Evolutionary conservation across 495 filamentous ascomycete genomes (phyloP).

Genomic region (Penicillium coffeae): DNA sequence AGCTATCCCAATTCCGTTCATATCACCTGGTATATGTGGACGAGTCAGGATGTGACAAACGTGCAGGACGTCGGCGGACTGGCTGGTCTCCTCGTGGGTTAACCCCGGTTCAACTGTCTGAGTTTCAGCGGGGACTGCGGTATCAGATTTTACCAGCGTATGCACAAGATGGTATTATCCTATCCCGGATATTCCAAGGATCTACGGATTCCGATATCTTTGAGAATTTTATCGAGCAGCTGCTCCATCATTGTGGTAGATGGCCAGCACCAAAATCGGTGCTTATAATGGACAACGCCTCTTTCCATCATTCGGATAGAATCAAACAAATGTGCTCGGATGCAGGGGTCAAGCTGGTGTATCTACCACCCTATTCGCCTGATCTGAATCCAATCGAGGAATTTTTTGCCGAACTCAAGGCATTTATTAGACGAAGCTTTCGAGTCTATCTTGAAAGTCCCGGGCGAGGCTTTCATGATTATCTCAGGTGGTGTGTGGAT

Average conservation of each 20-base stretch:
- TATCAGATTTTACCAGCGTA: conserved; percentile 1
- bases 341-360: not conserved
- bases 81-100: not conserved
- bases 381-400: conserved; percentile 5
- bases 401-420: conserved; percentile 1
- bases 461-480: conserved; percentile 1
- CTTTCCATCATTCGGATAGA: conserved; percentile 1
- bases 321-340: conserved; percentile 11
- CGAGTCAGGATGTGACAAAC: conserved; percentile 4
- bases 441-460: not conserved
- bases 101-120: not conserved
- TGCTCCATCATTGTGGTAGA: conserved; percentile 1
- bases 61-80: not conserved
- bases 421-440: conserved; percentile 1
- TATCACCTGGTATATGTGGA: conserved; percentile 5
- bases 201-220: not conserved
- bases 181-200: not conserved
- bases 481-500: not conserved
- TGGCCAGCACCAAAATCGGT: conserved; percentile 1
- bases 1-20: conserved; percentile 2
- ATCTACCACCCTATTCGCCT: not conserved
- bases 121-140: conserved; percentile 3
- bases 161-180: not conserved
- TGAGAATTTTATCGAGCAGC: conserved; percentile 2
- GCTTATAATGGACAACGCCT: not conserved